These are phyloP conservation scores for Deinandra increscens DNA, from an alignment of 129 eudicot species.

Conservation along the genomic window DNA sequence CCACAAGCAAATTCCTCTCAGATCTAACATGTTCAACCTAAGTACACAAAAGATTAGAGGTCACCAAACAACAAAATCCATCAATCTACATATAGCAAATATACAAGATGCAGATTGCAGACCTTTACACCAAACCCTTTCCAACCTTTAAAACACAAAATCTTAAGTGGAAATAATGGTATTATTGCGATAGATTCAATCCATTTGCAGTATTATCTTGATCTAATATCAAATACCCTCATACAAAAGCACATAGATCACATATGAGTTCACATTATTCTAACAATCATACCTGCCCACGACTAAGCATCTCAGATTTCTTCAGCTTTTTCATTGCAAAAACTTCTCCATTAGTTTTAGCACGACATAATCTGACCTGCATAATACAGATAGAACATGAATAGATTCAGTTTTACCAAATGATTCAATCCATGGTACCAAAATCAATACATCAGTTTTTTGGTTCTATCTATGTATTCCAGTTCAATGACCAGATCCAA, in stretches of 20 bases:
- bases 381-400: slow-evolving; percentile 25
- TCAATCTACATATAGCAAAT: slow-evolving; percentile 2
- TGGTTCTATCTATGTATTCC: background rate
- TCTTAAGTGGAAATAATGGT: background rate
- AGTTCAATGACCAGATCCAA: slow-evolving; percentile 17
- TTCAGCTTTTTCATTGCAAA: slow-evolving; percentile 84
- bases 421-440: background rate
- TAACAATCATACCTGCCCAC: slow-evolving; percentile 68
- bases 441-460: background rate
- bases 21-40: slow-evolving; percentile 94
- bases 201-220: background rate
- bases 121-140: background rate
- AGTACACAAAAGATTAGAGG: background rate
- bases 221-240: slow-evolving; percentile 8
- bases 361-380: slow-evolving; percentile 91
- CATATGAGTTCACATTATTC: slow-evolving; percentile 1
- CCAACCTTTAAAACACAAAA: background rate
- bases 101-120: background rate
- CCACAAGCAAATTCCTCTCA: slow-evolving; percentile 90
- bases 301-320: slow-evolving; percentile 94
- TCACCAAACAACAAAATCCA: slow-evolving; percentile 13
- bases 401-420: slow-evolving; percentile 9
- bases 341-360: slow-evolving; percentile 72
- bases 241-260: slow-evolving; percentile 16
- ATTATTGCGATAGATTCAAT: slow-evolving; percentile 4